A percentile compares a stretch with the other conserved stretches of the same genome.
These are phyloP conservation scores for Madurella fahalii DNA, from an alignment of 2,329 filamentous ascomycete species.

Conservation along the genomic window DNA sequence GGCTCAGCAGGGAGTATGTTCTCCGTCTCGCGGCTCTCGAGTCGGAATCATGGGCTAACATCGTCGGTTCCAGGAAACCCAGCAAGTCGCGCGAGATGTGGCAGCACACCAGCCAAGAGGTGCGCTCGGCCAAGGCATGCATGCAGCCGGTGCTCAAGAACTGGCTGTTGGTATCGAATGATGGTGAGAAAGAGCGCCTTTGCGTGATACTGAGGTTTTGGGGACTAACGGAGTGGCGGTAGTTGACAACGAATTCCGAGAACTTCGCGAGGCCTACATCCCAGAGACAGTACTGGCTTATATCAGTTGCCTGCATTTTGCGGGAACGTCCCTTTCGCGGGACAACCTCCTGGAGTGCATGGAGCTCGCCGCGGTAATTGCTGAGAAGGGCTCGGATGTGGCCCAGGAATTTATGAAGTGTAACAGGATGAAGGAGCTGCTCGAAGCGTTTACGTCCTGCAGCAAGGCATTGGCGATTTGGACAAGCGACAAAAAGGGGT, in stretches of 20 bases:
- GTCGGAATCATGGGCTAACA: slow-evolving; percentile 26
- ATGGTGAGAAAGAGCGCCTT: slow-evolving; percentile 45
- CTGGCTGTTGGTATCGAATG: slow-evolving; percentile 56
- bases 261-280: slow-evolving; percentile 72
- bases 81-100: slow-evolving; percentile 29
- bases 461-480: slow-evolving; percentile 66
- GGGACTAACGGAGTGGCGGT: slow-evolving; percentile 3
- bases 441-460: slow-evolving; percentile 70
- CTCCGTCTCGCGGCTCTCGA: too few relatives aligned
- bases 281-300: slow-evolving; percentile 84
- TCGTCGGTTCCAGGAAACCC: slow-evolving; percentile 26
- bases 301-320: slow-evolving; percentile 73
- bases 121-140: slow-evolving; percentile 51
- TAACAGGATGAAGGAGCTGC: slow-evolving; percentile 68
- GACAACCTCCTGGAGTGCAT: slow-evolving; percentile 79
- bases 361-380: slow-evolving; percentile 74
- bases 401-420: slow-evolving; percentile 60
- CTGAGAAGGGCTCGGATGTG: slow-evolving; percentile 65
- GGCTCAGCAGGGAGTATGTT: slow-evolving; percentile 50
- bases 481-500: slow-evolving; percentile 50
- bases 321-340: slow-evolving; percentile 68
- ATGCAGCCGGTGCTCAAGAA: slow-evolving; percentile 60
- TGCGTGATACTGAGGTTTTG: background rate
- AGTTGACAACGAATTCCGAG: slow-evolving; percentile 58
- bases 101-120: slow-evolving; percentile 34